Conservation (phyloP, 2,329 filamentous ascomycete genomes). For the Alternaria gaisen region DNA sequence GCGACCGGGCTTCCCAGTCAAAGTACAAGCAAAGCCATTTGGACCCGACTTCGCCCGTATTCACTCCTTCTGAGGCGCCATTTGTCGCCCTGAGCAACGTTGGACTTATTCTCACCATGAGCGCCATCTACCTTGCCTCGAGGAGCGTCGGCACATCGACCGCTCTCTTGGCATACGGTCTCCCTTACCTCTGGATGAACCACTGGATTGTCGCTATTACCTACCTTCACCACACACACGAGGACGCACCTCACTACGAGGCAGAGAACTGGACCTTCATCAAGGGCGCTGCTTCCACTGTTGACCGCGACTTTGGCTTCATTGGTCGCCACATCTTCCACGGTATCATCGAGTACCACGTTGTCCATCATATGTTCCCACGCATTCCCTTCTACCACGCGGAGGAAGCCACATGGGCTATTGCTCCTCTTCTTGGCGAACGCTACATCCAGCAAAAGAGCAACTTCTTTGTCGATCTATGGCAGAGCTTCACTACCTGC, state of each 20-base stretch:
- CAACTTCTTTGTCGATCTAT: conserved; percentile 33
- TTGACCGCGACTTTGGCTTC: conserved; percentile 72
- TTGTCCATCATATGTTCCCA: conserved; percentile 70
- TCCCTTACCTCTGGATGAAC: conserved; percentile 75
- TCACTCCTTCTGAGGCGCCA: conserved; percentile 28
- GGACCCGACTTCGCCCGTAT: conserved; percentile 28
- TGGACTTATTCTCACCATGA: conserved; percentile 31
- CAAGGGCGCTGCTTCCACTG: conserved; percentile 68
- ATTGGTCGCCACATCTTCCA: conserved; percentile 72
- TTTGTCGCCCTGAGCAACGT: conserved; percentile 30
- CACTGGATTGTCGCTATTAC: conserved; percentile 78
- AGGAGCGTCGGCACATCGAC: conserved; percentile 65
- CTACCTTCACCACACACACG: conserved; percentile 77
- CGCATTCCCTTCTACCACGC: conserved; percentile 41
- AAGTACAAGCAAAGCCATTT: conserved; percentile 34
- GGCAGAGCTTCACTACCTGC: conserved; percentile 34
- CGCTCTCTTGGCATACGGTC: conserved; percentile 66
- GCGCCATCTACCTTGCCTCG: conserved; percentile 62
- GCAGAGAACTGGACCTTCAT: conserved; percentile 68
- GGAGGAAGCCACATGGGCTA: conserved; percentile 37
- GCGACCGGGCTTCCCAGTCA: conserved; percentile 14
- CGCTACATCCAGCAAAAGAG: conserved; percentile 34
- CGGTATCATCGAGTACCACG: conserved; percentile 71
- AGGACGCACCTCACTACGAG: conserved; percentile 65
- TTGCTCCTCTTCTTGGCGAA: conserved; percentile 35